Conservation (phyloP, 768 basidiomycete genomes). For the Tephrocybe sp. region DNA sequence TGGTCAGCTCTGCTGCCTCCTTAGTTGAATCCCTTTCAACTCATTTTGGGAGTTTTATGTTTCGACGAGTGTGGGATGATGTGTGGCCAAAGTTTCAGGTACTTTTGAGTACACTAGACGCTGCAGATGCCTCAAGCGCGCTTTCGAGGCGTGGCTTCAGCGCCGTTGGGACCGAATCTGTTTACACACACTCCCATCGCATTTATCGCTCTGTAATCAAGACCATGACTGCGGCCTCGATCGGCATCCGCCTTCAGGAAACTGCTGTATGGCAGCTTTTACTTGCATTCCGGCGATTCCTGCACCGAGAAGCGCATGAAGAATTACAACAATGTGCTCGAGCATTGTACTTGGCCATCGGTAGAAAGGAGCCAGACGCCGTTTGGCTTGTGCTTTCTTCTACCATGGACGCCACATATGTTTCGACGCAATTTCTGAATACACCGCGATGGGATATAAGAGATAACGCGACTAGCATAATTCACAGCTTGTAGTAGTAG, state of each 20-base stretch:
- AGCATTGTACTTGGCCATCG: constrained; percentile 61
- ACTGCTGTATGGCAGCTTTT: constrained; percentile 78
- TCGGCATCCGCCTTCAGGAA: constrained; percentile 69
- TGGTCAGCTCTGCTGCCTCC: constrained; percentile 71
- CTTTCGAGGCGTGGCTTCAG: constrained; percentile 53
- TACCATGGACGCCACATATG: constrained; percentile 43
- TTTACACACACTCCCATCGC: constrained; percentile 80
- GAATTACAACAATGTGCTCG: constrained; percentile 72
- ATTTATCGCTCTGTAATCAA: constrained; percentile 72
- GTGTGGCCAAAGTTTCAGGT: constrained; percentile 82
- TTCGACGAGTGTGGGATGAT: constrained; percentile 82
- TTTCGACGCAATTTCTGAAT: constrained; percentile 47
- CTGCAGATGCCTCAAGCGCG: constrained; percentile 65
- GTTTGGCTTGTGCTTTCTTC: constrained; percentile 77
- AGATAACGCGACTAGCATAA: constrained; percentile 36
- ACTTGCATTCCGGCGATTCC: constrained; percentile 72
- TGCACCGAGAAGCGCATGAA: constrained; percentile 61
- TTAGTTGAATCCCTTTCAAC: constrained; percentile 70
- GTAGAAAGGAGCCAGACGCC: constrained; percentile 66
- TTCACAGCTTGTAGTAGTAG: constrained; percentile 16
- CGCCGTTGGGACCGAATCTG: constrained; percentile 60
- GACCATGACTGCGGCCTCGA: constrained; percentile 67
- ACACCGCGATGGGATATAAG: constrained; percentile 64
- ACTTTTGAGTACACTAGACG: constrained; percentile 58
- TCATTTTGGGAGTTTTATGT: constrained; percentile 84